Percentiles rank a stretch among this genome's conserved stretches.
Conservation (phyloP, 2,329 filamentous ascomycete species). For the Alternaria arborescens region DNA sequence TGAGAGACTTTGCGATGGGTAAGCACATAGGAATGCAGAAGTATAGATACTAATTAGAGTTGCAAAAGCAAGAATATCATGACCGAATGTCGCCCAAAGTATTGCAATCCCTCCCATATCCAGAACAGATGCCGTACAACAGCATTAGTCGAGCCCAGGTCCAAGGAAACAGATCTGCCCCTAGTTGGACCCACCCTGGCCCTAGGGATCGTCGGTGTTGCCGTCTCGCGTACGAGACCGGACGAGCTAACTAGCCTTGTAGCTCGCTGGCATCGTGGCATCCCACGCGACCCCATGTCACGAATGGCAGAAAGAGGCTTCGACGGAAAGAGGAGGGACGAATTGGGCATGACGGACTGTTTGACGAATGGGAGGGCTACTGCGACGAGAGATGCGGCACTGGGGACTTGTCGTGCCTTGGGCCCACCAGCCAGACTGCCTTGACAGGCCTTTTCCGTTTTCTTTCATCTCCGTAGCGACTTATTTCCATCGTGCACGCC, state of each 20-base stretch:
- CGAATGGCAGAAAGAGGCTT: conserved; percentile 14
- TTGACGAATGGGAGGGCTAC: conserved; percentile 19
- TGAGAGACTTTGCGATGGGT: not conserved
- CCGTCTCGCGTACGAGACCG: conserved; percentile 13
- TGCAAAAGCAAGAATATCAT: not conserved
- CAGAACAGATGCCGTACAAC: not conserved
- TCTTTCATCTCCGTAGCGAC: conserved; percentile 10
- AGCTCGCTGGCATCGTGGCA: conserved; percentile 7
- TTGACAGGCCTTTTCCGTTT: conserved; percentile 4
- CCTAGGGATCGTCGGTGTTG: conserved; percentile 19
- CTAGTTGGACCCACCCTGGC: conserved; percentile 5
- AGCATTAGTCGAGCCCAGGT: conserved; percentile 1
- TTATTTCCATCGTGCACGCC: not conserved
- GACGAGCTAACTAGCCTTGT: conserved; percentile 1
- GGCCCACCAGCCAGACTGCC: conserved; percentile 12
- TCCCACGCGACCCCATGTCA: conserved; percentile 19
- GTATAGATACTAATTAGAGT: not conserved
- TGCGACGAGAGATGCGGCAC: conserved; percentile 18
- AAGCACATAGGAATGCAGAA: not conserved
- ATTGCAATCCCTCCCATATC: not conserved
- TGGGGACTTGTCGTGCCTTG: conserved; percentile 19
- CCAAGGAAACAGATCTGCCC: conserved; percentile 5
- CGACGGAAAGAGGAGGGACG: conserved; percentile 4
- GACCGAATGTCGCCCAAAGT: not conserved
- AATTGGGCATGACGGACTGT: conserved; percentile 16